phyloP scores from a whole-genome alignment of 768 basidiomycete species.

The Sporobolomyces roseus region DNA sequence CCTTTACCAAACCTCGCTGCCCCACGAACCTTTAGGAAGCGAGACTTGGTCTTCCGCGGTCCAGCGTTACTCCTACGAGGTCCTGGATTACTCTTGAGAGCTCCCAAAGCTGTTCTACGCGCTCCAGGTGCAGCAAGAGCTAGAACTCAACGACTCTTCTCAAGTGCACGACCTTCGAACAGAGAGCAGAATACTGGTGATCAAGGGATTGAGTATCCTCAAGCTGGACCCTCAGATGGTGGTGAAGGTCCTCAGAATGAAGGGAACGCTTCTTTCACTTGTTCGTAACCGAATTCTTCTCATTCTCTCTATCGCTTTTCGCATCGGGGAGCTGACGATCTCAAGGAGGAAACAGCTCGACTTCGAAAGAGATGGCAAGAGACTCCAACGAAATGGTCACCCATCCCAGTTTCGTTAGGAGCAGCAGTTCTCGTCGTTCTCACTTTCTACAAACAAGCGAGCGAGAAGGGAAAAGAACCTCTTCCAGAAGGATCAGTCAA shows the following conservation, averaged over 20 bases:
- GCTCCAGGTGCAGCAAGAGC: slow-evolving; percentile 25
- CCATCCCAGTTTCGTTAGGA: slow-evolving; percentile 61
- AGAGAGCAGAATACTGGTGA: slow-evolving; percentile 18
- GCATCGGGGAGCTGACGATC: neutral
- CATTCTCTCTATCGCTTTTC: neutral
- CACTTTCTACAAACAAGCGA: slow-evolving; percentile 41
- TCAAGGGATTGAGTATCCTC: slow-evolving; percentile 3
- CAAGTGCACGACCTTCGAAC: neutral
- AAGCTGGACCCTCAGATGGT: slow-evolving; percentile 8
- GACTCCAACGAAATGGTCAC: slow-evolving; percentile 93
- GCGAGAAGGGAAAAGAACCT: slow-evolving; percentile 27
- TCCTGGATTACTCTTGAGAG: slow-evolving; percentile 29
- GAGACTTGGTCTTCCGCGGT: slow-evolving; percentile 35
- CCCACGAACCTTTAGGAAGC: slow-evolving; percentile 16
- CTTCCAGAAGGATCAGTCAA: slow-evolving; percentile 59
- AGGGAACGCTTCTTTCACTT: slow-evolving; percentile 24
- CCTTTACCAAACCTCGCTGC: neutral
- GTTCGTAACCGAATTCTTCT: slow-evolving; percentile 9
- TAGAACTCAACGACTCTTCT: slow-evolving; percentile 25
- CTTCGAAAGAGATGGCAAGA: slow-evolving; percentile 72
- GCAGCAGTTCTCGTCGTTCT: slow-evolving; percentile 44
- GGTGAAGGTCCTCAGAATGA: neutral
- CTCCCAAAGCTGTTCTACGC: slow-evolving; percentile 29
- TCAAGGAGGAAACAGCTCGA: slow-evolving; percentile 38
- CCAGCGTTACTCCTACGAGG: slow-evolving; percentile 32